Percentiles rank a stretch among this genome's conserved stretches.
These are phyloP conservation scores for Boletus subcaerulescens DNA, from an alignment of 768 basidiomycete species.

Conservation along the genomic window DNA sequence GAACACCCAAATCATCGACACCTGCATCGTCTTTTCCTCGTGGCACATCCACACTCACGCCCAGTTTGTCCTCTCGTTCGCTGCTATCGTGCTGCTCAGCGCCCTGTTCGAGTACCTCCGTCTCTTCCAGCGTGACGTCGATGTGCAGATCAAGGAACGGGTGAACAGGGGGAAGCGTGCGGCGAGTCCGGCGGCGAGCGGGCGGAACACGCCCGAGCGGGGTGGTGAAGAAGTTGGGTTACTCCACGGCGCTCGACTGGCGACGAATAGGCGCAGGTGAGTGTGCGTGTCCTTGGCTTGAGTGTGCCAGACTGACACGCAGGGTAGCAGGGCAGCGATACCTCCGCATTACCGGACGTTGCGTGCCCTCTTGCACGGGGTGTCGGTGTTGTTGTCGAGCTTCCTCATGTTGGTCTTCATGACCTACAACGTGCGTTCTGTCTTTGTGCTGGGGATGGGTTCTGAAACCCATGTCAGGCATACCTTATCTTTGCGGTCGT, in stretches of 20 bases:
- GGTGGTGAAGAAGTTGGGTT: slow-evolving; percentile 52
- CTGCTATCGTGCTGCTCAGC: slow-evolving; percentile 63
- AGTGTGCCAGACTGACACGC: neutral
- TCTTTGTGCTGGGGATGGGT: neutral
- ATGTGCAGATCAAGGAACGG: slow-evolving; percentile 51
- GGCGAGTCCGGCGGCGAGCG: slow-evolving; percentile 34
- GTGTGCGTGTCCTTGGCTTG: slow-evolving; percentile 27
- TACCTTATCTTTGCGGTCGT: slow-evolving; percentile 85
- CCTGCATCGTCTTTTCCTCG: slow-evolving; percentile 74
- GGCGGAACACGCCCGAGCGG: slow-evolving; percentile 39
- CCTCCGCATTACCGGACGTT: slow-evolving; percentile 42
- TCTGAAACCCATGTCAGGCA: slow-evolving; percentile 45
- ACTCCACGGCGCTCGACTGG: slow-evolving; percentile 39
- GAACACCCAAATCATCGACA: slow-evolving; percentile 78
- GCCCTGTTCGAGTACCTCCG: slow-evolving; percentile 82
- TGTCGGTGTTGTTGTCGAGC: slow-evolving; percentile 74
- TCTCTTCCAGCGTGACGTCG: slow-evolving; percentile 55
- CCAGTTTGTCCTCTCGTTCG: slow-evolving; percentile 61
- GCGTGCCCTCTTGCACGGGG: slow-evolving; percentile 71
- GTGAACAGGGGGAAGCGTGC: slow-evolving; percentile 51
- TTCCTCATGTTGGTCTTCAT: slow-evolving; percentile 96
- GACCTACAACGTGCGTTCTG: slow-evolving; percentile 83
- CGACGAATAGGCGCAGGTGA: slow-evolving; percentile 37
- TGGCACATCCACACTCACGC: slow-evolving; percentile 68
- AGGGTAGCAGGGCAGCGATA: neutral